A percentile compares a stretch with the other conserved stretches of the same genome.
Evolutionary conservation across 345 rosid genomes (phyloP).

Genomic region (Populus alba): DNA sequence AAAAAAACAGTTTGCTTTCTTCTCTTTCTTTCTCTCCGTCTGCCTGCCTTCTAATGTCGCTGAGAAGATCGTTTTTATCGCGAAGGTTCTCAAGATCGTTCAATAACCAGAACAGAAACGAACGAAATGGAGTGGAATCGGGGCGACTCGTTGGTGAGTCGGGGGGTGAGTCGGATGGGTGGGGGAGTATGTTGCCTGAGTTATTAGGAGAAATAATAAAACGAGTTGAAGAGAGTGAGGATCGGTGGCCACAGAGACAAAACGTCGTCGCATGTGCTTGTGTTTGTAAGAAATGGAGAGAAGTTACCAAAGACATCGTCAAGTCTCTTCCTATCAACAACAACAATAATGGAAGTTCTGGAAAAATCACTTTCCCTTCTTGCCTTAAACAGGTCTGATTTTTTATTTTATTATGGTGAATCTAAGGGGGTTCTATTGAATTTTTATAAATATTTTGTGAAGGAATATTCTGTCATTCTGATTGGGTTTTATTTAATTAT

Average conservation of each 20-base stretch:
- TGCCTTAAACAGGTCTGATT: constrained; percentile 70
- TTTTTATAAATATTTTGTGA: not conserved
- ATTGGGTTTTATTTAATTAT: not conserved
- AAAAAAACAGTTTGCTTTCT: not conserved
- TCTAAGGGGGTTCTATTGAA: not conserved
- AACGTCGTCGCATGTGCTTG: constrained; percentile 72
- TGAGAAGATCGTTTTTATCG: constrained; percentile 51
- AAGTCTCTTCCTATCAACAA: constrained; percentile 30
- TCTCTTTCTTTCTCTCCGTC: not conserved
- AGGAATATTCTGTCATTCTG: not conserved
- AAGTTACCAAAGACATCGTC: constrained; percentile 55
- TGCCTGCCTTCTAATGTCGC: constrained; percentile 38
- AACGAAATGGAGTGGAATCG: constrained; percentile 1
- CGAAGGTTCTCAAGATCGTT: constrained; percentile 62
- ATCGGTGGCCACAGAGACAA: constrained; percentile 70
- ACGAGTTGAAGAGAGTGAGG: constrained; percentile 71
- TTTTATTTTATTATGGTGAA: not conserved
- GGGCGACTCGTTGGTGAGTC: constrained; percentile 16
- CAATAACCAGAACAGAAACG: constrained; percentile 13
- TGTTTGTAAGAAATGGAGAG: constrained; percentile 89
- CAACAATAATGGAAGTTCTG: constrained; percentile 6
- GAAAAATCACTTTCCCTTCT: constrained; percentile 85
- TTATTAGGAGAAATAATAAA: constrained; percentile 69
- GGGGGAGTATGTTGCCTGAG: constrained; percentile 84
- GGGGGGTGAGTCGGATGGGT: constrained; percentile 20